A percentile compares a stretch with the other conserved stretches of the same genome.
phyloP scores from a whole-genome alignment of 345 rosid species.

The Pugionium dolabratum region DNA sequence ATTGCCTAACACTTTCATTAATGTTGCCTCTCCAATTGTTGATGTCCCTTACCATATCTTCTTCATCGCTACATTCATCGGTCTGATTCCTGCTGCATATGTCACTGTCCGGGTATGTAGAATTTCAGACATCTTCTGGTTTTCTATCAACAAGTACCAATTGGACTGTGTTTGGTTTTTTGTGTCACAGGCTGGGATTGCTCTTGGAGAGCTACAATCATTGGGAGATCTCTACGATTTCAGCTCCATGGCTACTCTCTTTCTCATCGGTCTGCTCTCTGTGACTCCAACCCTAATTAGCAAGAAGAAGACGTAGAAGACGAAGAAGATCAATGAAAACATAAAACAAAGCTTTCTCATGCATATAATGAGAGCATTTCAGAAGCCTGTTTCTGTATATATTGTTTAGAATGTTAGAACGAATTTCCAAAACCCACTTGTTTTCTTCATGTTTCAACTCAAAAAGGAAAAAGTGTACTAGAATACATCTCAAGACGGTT shows the following conservation, averaged over 20 bases:
- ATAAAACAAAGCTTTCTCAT: slow-evolving; percentile 18
- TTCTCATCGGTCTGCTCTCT: slow-evolving; percentile 72
- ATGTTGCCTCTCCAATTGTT: slow-evolving; percentile 91
- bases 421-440: slow-evolving; percentile 12
- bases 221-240: slow-evolving; percentile 84
- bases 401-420: slow-evolving; percentile 23
- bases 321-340: slow-evolving; percentile 27
- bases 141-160: not conserved
- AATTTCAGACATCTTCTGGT: slow-evolving; percentile 13
- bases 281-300: slow-evolving; percentile 73
- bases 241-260: slow-evolving; percentile 76
- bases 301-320: slow-evolving; percentile 50
- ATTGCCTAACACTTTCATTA: slow-evolving; percentile 87
- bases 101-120: slow-evolving; percentile 78
- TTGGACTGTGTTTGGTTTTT: slow-evolving; percentile 2
- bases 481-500: too few relatives aligned
- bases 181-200: slow-evolving; percentile 74
- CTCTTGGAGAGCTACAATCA: slow-evolving; percentile 83
- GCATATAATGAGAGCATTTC: slow-evolving; percentile 1
- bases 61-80: slow-evolving; percentile 76
- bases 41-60: slow-evolving; percentile 88
- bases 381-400: slow-evolving; percentile 25
- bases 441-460: slow-evolving; percentile 4
- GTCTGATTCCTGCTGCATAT: slow-evolving; percentile 89
- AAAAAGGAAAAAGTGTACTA: too few relatives aligned